Evolutionary conservation across 352 stramenopile genomes (phyloP).

Genomic region (Globisporangium nunn): DNA sequence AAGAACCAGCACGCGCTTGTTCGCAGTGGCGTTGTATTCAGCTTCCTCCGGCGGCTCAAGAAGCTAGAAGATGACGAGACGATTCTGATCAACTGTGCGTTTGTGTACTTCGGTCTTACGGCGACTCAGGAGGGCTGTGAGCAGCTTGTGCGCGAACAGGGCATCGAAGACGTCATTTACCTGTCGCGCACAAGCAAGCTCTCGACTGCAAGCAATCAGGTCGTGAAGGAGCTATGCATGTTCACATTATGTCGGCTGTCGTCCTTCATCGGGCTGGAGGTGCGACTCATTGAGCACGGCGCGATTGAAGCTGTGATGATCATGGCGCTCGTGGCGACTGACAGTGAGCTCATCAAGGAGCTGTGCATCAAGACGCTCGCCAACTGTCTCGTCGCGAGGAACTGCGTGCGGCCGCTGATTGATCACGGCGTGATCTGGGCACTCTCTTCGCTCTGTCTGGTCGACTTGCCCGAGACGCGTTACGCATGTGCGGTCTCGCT

Average conservation of each 20-base stretch:
- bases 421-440: constrained; percentile 77
- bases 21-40: constrained; percentile 46
- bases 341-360: constrained; percentile 54
- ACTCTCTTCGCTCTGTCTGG: constrained; percentile 49
- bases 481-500: constrained; percentile 62
- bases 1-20: constrained; percentile 52
- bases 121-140: constrained; percentile 63
- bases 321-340: constrained; percentile 63
- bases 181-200: constrained; percentile 38
- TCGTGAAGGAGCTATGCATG: constrained; percentile 66
- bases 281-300: constrained; percentile 61
- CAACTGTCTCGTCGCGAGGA: constrained; percentile 66
- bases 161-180: constrained; percentile 66
- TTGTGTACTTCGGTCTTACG: constrained; percentile 59
- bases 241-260: constrained; percentile 63
- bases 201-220: constrained; percentile 23
- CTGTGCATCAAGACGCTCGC: constrained; percentile 67
- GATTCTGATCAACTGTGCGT: constrained; percentile 61
- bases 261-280: constrained; percentile 52
- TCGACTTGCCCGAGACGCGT: constrained; percentile 47
- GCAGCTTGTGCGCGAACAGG: constrained; percentile 60
- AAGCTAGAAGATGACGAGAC: constrained; percentile 33
- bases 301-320: constrained; percentile 66
- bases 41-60: constrained; percentile 46
- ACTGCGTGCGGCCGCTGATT: constrained; percentile 55